A percentile compares a stretch with the other conserved stretches of the same genome.
phyloP scores from a whole-genome alignment of 306 rosid genomes.

The Medicago ruthenica region DNA sequence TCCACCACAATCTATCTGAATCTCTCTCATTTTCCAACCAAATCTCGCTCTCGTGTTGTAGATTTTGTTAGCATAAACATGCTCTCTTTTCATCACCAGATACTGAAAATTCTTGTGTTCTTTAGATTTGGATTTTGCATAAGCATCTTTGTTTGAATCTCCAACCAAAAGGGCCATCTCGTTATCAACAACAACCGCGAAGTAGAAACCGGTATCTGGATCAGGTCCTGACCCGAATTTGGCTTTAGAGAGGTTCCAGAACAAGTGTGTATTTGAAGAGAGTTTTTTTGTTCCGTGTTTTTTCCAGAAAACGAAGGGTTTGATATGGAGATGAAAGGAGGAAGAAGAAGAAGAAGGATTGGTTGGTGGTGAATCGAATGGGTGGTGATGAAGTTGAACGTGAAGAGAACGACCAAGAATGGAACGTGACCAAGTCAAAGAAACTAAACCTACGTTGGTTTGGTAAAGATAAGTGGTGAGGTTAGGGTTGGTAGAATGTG shows the following conservation, averaged over 20 bases:
- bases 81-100: slow-evolving; percentile 70
- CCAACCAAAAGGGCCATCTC: slow-evolving; percentile 74
- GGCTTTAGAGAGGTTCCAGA: slow-evolving; percentile 81
- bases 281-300: slow-evolving; percentile 77
- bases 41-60: slow-evolving; percentile 67
- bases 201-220: slow-evolving; percentile 70
- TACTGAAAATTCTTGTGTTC: slow-evolving; percentile 44
- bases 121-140: slow-evolving; percentile 57
- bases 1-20: slow-evolving; percentile 68
- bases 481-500: slow-evolving; percentile 64
- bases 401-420: slow-evolving; percentile 84
- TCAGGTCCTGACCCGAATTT: slow-evolving; percentile 71
- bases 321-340: slow-evolving; percentile 63
- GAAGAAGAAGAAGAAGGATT: slow-evolving; percentile 38
- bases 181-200: slow-evolving; percentile 72
- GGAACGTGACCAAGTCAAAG: slow-evolving; percentile 91
- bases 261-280: slow-evolving; percentile 51
- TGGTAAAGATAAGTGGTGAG: slow-evolving; percentile 83
- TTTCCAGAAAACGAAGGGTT: slow-evolving; percentile 81
- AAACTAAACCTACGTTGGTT: slow-evolving; percentile 69
- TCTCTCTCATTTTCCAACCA: slow-evolving; percentile 66
- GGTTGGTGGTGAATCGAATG: slow-evolving; percentile 65
- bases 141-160: slow-evolving; percentile 61
- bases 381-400: slow-evolving; percentile 59
- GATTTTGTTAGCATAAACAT: slow-evolving; percentile 65